phyloP scores from a whole-genome alignment of 768 basidiomycete species.

The Dictyophora rubrovolvata region DNA sequence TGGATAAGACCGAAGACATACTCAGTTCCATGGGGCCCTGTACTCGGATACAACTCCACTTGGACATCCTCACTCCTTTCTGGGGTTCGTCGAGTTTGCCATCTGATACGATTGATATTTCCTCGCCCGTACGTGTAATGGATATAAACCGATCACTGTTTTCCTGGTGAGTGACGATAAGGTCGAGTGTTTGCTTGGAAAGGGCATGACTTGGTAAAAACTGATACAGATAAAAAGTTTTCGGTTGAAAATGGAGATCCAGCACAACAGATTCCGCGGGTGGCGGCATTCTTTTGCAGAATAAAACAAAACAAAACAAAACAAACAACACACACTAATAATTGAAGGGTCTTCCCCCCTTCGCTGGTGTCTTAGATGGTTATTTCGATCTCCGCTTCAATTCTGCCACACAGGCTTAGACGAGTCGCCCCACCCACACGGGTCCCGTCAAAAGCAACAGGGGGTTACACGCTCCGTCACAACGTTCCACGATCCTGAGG shows the following conservation, averaged over 20 bases:
- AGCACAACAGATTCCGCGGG: neutral
- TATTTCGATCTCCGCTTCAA: neutral
- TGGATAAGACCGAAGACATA: conserved; percentile 15
- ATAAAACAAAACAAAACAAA: no score
- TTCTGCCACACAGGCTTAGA: no score
- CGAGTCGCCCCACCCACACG: no score
- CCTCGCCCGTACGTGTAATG: conserved; percentile 48
- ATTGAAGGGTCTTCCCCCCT: no score
- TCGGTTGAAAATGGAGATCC: neutral
- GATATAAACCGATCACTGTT: conserved; percentile 31
- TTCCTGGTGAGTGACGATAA: neutral
- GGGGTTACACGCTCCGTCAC: conserved; percentile 11
- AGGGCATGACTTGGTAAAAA: neutral
- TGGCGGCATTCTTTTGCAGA: neutral
- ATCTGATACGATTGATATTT: conserved; percentile 47
- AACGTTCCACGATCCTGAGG: conserved; percentile 5
- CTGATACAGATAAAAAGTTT: neutral
- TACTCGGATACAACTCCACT: conserved; percentile 54
- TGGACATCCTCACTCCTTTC: conserved; percentile 16
- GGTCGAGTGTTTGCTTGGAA: neutral
- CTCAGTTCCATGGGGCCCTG: conserved; percentile 60
- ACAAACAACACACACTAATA: no score
- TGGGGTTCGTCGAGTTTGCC: conserved; percentile 25
- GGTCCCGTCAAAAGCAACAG: neutral
- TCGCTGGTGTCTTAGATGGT: neutral